These are phyloP conservation scores for Pichia sp. DNA, from an alignment of 1,139 yeast genomes.

Conservation along the genomic window DNA sequence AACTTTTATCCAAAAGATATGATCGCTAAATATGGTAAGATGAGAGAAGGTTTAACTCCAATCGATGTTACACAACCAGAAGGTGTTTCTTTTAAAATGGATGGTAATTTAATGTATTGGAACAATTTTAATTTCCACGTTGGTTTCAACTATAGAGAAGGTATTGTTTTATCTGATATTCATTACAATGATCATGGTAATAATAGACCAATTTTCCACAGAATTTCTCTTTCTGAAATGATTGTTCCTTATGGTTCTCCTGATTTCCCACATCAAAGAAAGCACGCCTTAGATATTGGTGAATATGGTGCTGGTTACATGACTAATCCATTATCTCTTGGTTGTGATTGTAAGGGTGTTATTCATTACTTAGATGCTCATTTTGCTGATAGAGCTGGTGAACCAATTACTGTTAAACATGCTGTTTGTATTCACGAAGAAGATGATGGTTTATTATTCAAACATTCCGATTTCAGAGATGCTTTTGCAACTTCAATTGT, in stretches of 20 bases:
- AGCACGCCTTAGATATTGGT: slow-evolving; percentile 81
- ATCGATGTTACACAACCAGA: slow-evolving; percentile 71
- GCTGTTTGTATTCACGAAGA: slow-evolving; percentile 84
- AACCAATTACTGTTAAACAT: slow-evolving; percentile 62
- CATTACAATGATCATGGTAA: slow-evolving; percentile 68
- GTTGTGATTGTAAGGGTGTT: slow-evolving; percentile 82
- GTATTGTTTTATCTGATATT: slow-evolving; percentile 71
- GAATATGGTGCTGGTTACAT: slow-evolving; percentile 85
- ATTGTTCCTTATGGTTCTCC: slow-evolving; percentile 82
- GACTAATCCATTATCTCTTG: slow-evolving; percentile 71
- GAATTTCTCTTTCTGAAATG: slow-evolving; percentile 76
- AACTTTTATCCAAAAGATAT: slow-evolving; percentile 63
- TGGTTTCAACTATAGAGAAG: slow-evolving; percentile 83
- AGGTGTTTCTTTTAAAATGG: slow-evolving; percentile 70
- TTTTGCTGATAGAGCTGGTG: slow-evolving; percentile 61
- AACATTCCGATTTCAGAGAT: slow-evolving; percentile 82
- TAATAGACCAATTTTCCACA: slow-evolving; percentile 66
- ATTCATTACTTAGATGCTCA: slow-evolving; percentile 76
- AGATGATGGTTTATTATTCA: slow-evolving; percentile 71
- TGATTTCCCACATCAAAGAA: slow-evolving; percentile 74
- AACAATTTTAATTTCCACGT: slow-evolving; percentile 70
- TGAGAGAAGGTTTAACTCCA: slow-evolving; percentile 56
- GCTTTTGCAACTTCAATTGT: slow-evolving; percentile 68
- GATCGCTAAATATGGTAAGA: slow-evolving; percentile 55
- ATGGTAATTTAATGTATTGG: slow-evolving; percentile 68